phyloP scores from a whole-genome alignment of 1,284 basidiomycete genomes.

The Fomitopsis betulina region DNA sequence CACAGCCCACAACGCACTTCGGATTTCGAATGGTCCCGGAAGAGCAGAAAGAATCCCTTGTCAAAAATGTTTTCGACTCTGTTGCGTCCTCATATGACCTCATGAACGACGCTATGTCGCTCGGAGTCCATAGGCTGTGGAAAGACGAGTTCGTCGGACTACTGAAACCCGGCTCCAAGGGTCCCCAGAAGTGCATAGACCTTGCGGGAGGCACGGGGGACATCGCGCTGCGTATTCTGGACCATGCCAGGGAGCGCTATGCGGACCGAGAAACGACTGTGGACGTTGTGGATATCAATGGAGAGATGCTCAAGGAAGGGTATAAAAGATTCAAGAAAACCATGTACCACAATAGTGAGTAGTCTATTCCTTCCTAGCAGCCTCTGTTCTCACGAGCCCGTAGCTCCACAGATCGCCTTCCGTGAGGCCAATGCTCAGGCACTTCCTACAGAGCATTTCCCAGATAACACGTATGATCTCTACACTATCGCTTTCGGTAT shows the following conservation, averaged over 20 bases:
- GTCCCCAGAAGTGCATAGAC: slow-evolving; percentile 81
- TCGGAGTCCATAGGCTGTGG: slow-evolving; percentile 97
- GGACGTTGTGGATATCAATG: slow-evolving; percentile 93
- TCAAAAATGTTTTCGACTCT: slow-evolving; percentile 92
- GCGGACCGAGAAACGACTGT: slow-evolving; percentile 87
- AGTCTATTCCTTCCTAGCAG: not conserved
- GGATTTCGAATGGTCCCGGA: slow-evolving; percentile 88
- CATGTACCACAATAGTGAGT: slow-evolving; percentile 94
- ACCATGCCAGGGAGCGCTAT: slow-evolving; percentile 87
- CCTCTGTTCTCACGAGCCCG: not conserved
- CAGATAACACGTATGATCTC: slow-evolving; percentile 84
- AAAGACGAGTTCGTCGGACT: slow-evolving; percentile 89
- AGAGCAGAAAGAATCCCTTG: slow-evolving; percentile 72
- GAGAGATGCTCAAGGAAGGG: slow-evolving; percentile 93
- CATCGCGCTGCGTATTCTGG: slow-evolving; percentile 92
- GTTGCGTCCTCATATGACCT: slow-evolving; percentile 96
- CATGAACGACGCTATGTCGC: slow-evolving; percentile 98
- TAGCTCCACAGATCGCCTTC: slow-evolving; percentile 93
- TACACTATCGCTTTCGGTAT: slow-evolving; percentile 99
- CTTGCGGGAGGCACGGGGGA: slow-evolving; percentile 98
- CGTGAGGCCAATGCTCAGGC: slow-evolving; percentile 92
- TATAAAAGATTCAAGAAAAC: slow-evolving; percentile 89
- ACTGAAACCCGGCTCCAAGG: slow-evolving; percentile 75
- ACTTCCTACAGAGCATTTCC: slow-evolving; percentile 63
- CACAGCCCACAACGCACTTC: slow-evolving; percentile 61